Evolutionary conservation across 1,284 basidiomycete species (phyloP).

Genomic region (Irpex sp.): DNA sequence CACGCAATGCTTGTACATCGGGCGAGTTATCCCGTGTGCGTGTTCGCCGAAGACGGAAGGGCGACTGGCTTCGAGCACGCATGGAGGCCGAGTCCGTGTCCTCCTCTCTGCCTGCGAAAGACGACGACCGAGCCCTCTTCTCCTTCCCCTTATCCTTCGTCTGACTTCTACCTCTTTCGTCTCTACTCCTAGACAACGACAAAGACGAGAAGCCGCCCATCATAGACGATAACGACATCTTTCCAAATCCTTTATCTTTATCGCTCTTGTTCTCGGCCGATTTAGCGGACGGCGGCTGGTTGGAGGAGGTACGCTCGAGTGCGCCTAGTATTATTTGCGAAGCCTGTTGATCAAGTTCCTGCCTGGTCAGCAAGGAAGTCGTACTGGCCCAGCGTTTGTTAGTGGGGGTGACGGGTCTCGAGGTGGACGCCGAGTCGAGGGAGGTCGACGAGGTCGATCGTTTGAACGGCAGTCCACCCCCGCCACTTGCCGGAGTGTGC

Average conservation of each 20-base stretch:
- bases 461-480: constrained; percentile 20
- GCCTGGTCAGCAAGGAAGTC: constrained; percentile 30
- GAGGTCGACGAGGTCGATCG: constrained; percentile 29
- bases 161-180: constrained; percentile 53
- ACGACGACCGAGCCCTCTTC: constrained; percentile 49
- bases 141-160: constrained; percentile 30
- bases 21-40: constrained; percentile 67
- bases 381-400: constrained; percentile 26
- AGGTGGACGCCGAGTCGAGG: constrained; percentile 22
- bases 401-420: constrained; percentile 29
- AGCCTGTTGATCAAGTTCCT: constrained; percentile 42
- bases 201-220: constrained; percentile 63
- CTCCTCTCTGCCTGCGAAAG: constrained; percentile 32
- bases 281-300: constrained; percentile 11
- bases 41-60: constrained; percentile 61
- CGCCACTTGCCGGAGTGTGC: constrained; percentile 6
- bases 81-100: constrained; percentile 25
- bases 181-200: constrained; percentile 48
- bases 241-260: constrained; percentile 48
- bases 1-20: constrained; percentile 67
- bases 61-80: constrained; percentile 63
- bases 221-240: constrained; percentile 66
- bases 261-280: constrained; percentile 21
- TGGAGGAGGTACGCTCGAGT: constrained; percentile 48
- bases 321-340: constrained; percentile 39